A percentile compares a stretch with the other conserved stretches of the same genome.
Evolutionary conservation across 1,284 basidiomycete species (phyloP).

Genomic region (Puccinia hordei): DNA sequence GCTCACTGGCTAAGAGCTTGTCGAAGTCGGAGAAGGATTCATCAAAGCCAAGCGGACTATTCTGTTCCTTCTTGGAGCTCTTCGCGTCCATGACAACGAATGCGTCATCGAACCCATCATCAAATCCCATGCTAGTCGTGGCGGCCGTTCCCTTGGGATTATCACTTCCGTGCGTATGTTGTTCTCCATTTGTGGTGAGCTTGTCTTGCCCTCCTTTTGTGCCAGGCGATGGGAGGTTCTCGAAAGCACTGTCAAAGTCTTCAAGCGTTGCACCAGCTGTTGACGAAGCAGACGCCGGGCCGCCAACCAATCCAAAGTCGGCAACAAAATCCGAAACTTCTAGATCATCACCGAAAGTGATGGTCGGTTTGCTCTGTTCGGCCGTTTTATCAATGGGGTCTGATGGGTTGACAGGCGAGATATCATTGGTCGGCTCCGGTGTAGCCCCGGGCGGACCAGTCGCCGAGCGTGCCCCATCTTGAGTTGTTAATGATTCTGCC

Average conservation of each 20-base stretch:
- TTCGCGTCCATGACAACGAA: conserved; percentile 15
- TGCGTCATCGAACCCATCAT: conserved; percentile 36
- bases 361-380: neutral
- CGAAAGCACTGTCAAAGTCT: conserved; percentile 49
- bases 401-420: neutral
- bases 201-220: neutral
- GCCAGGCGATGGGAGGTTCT: conserved; percentile 22
- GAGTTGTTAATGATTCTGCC: neutral
- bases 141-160: neutral
- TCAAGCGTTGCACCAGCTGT: conserved; percentile 26
- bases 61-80: neutral
- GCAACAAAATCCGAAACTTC: conserved; percentile 43
- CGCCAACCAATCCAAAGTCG: conserved; percentile 23
- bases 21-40: conserved; percentile 45
- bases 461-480: neutral
- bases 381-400: neutral
- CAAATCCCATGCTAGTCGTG: neutral
- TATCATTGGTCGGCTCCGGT: neutral
- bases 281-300: neutral
- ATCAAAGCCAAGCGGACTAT: conserved; percentile 28
- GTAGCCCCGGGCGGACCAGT: neutral
- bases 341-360: conserved; percentile 36
- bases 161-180: neutral
- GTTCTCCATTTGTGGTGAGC: neutral
- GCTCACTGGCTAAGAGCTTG: neutral